Conservation (phyloP, 345 rosid species). For the Populus ilicifolia region DNA sequence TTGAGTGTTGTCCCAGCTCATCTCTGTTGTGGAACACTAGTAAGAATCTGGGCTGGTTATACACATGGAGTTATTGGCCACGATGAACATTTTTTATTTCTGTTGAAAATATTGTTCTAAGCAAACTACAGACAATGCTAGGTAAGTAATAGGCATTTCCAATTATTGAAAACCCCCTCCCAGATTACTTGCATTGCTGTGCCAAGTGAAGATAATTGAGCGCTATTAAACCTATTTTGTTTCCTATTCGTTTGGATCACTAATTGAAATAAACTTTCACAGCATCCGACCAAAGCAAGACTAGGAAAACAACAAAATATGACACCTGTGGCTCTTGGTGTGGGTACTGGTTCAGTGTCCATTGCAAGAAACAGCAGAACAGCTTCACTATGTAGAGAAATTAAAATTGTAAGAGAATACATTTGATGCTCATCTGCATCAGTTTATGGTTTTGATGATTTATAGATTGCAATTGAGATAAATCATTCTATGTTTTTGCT, state of each 20-base stretch:
- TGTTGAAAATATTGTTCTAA: neutral
- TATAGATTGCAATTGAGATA: neutral
- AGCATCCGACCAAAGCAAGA: neutral
- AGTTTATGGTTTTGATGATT: neutral
- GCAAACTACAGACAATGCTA: neutral
- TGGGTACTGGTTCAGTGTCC: neutral
- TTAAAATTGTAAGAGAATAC: conserved; percentile 10
- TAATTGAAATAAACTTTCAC: neutral
- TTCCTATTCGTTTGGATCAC: neutral
- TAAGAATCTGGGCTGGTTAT: neutral
- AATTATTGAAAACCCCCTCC: neutral
- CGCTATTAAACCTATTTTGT: neutral
- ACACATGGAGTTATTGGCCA: neutral
- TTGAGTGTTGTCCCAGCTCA: no score
- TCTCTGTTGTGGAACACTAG: neutral
- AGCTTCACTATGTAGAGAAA: neutral
- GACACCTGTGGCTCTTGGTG: neutral
- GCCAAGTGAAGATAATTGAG: neutral
- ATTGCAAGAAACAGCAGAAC: neutral
- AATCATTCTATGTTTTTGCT: neutral
- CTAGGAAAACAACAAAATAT: neutral
- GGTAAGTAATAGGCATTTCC: neutral
- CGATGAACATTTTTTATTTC: neutral
- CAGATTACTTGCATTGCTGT: neutral
- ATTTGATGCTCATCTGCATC: neutral